Evolutionary conservation across 2,329 filamentous ascomycete genomes (phyloP).

Genomic region (Amauroascus niger): DNA sequence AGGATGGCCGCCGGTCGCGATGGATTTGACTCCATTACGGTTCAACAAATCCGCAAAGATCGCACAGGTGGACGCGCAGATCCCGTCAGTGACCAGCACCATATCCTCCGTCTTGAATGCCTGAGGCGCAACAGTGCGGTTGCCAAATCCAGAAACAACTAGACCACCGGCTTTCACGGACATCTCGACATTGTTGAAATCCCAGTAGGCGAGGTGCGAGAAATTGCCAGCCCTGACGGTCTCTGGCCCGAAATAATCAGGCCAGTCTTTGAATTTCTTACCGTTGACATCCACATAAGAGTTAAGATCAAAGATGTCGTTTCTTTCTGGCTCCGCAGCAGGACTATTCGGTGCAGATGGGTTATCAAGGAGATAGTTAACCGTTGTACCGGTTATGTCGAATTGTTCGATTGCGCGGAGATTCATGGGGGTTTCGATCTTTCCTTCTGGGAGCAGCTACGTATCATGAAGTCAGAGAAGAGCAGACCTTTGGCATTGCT

Average conservation of each 20-base stretch:
- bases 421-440: conserved; percentile 40
- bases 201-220: conserved; percentile 25
- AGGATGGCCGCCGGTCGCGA: conserved; percentile 52
- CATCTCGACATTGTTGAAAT: conserved; percentile 22
- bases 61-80: conserved; percentile 52
- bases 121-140: conserved; percentile 18
- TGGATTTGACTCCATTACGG: conserved; percentile 45
- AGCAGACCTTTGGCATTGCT: neutral
- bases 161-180: conserved; percentile 20
- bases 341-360: conserved; percentile 3
- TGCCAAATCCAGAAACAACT: conserved; percentile 27
- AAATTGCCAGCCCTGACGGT: conserved; percentile 30
- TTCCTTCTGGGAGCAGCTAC: conserved; percentile 40
- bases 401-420: conserved; percentile 38
- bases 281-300: conserved; percentile 23
- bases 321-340: conserved; percentile 1
- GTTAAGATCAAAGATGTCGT: conserved; percentile 13
- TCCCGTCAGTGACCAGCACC: conserved; percentile 44
- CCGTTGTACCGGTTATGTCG: conserved; percentile 28
- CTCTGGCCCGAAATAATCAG: conserved; percentile 19
- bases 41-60: conserved; percentile 49
- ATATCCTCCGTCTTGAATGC: conserved; percentile 29
- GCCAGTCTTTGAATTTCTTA: conserved; percentile 34
- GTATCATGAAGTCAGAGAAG: neutral
- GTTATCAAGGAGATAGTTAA: conserved; percentile 17